These are phyloP conservation scores for Aspergillus sp. DNA, from an alignment of 2,329 filamentous ascomycete genomes.

Conservation along the genomic window DNA sequence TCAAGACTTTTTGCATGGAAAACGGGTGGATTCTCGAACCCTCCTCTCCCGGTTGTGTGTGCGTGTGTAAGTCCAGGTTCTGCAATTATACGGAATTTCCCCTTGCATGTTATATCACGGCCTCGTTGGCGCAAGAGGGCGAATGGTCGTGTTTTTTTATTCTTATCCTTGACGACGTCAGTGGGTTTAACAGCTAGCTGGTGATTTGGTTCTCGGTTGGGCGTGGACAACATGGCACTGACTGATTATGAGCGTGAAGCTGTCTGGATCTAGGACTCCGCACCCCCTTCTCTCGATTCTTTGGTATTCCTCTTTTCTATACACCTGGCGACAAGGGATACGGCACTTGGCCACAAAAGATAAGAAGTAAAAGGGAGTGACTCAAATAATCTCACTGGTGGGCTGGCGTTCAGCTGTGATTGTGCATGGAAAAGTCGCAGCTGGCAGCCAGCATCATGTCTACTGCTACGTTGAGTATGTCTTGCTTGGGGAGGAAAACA, in stretches of 20 bases:
- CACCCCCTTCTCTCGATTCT: not conserved
- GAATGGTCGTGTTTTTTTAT: not conserved
- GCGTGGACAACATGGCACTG: slow-evolving; percentile 1
- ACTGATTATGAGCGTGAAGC: not conserved
- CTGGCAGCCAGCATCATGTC: slow-evolving; percentile 12
- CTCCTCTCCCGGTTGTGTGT: not conserved
- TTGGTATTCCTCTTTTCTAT: not conserved
- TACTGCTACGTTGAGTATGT: slow-evolving; percentile 40
- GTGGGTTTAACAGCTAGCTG: not conserved
- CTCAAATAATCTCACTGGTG: not conserved
- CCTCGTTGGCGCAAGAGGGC: too few species aligned
- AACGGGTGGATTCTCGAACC: not conserved
- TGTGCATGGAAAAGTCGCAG: not conserved
- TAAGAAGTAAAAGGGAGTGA: not conserved
- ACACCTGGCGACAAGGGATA: not conserved
- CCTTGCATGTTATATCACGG: too few species aligned
- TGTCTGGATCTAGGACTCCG: not conserved
- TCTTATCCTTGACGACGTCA: not conserved
- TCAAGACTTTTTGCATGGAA: not conserved
- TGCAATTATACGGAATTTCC: too few species aligned
- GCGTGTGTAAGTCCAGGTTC: not conserved
- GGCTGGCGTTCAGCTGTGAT: not conserved
- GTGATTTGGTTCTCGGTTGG: slow-evolving; percentile 1
- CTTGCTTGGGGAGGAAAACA: slow-evolving; percentile 10
- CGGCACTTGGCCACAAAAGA: not conserved